phyloP scores from a whole-genome alignment of 1,139 yeast species.

The Geotrichum australiense region DNA sequence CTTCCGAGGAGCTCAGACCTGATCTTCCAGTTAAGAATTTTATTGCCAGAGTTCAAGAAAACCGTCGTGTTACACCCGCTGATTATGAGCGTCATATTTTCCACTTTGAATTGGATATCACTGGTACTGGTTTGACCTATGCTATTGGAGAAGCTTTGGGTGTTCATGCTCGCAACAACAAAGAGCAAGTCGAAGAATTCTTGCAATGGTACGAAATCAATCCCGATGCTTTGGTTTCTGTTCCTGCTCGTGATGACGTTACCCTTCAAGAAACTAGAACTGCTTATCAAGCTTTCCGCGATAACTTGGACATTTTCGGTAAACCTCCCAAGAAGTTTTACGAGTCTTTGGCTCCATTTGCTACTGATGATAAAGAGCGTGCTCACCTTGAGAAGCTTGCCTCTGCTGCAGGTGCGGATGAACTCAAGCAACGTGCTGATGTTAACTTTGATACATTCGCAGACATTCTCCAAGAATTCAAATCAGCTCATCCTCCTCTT shows the following conservation, averaged over 20 bases:
- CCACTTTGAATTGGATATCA: slow-evolving; percentile 89
- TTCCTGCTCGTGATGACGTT: slow-evolving; percentile 63
- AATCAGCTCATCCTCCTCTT: slow-evolving; percentile 75
- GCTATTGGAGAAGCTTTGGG: slow-evolving; percentile 97
- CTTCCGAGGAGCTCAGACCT: slow-evolving; percentile 63
- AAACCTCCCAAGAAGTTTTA: slow-evolving; percentile 94
- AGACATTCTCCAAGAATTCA: slow-evolving; percentile 74
- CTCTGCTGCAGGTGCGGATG: slow-evolving; percentile 77
- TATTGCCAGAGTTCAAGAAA: slow-evolving; percentile 84
- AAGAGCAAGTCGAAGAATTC: slow-evolving; percentile 59
- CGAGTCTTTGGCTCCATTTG: slow-evolving; percentile 70
- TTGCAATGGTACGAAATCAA: slow-evolving; percentile 65
- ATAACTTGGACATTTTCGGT: slow-evolving; percentile 82
- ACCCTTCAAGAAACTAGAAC: slow-evolving; percentile 63
- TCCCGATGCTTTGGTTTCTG: slow-evolving; percentile 59
- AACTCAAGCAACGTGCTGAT: slow-evolving; percentile 79
- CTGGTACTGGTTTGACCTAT: slow-evolving; percentile 86
- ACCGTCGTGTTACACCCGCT: slow-evolving; percentile 84
- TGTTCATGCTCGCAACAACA: slow-evolving; percentile 81
- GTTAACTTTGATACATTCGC: slow-evolving; percentile 75
- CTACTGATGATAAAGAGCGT: slow-evolving; percentile 63
- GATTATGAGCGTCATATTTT: slow-evolving; percentile 92
- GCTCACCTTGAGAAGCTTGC: slow-evolving; percentile 56
- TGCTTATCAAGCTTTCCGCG: slow-evolving; percentile 70
- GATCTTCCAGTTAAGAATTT: slow-evolving; percentile 83